Percentiles rank a stretch among this genome's conserved stretches.
Evolutionary conservation across 305 asterid species (phyloP).

Genomic region (Solanum hybrid): DNA sequence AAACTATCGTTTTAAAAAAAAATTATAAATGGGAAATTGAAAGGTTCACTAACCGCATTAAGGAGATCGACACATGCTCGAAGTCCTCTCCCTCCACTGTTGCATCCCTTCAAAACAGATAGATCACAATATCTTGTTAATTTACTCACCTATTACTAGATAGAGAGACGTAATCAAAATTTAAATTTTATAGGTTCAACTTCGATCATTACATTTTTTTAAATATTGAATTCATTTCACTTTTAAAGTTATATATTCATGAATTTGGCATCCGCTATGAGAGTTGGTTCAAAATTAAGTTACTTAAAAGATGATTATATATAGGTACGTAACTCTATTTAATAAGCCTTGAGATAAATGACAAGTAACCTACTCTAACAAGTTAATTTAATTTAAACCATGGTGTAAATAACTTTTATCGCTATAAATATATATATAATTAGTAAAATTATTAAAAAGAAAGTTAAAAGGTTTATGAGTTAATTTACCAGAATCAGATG

Average conservation of each 20-base stretch:
- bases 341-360: neutral
- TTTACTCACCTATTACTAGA: neutral
- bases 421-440: neutral
- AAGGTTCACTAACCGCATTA: constrained; percentile 2
- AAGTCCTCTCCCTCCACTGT: constrained; percentile 14
- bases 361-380: neutral
- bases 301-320: neutral
- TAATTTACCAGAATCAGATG: constrained; percentile 16
- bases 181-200: neutral
- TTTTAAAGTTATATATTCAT: neutral
- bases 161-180: neutral
- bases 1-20: neutral
- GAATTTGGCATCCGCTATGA: neutral
- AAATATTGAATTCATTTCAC: neutral
- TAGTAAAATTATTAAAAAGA: neutral
- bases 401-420: neutral
- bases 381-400: neutral
- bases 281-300: neutral
- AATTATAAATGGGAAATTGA: neutral
- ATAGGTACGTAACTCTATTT: neutral
- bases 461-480: neutral
- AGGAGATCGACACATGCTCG: constrained; percentile 19
- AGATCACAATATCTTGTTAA: neutral
- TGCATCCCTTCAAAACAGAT: constrained; percentile 7
- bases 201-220: neutral